Base-by-base conservation (phyloP, 352 stramenopile genomes). In the Blastocystis sp. region DNA sequence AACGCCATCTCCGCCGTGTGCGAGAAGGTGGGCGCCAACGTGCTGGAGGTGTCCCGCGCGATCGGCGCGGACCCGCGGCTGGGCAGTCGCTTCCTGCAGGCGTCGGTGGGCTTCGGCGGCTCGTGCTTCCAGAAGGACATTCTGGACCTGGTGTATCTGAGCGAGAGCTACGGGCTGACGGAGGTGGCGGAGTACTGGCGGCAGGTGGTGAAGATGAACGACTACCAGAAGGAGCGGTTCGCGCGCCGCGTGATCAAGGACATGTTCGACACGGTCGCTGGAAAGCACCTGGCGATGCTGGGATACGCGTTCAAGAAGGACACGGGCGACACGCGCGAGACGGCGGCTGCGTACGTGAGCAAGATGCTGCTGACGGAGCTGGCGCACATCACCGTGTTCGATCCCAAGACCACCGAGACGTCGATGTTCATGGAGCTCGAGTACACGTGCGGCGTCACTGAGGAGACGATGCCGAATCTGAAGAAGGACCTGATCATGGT, bases 301-400 rank as follows among this genome's bases (percentile, higher is more conserved):
- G 97, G 97, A 84, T 98, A 98, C 89, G 96, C 97, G 18, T 99
- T 98, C 90, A 99, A 99, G 92, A 98, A 98, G 88, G 95, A 99
- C 90, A 99, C 97, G 51, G 96, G 96, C 32, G 97, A 99, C 89
- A 96, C 97, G 51, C 93, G 97, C 36, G 97, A 99, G 90, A 98
- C 96, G 0, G 93, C 96, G 4, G 94, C 95, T 0, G 96, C 95
- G 34, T 96, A 97, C 86, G 95, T 99, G 54, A 91, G 96, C 87
- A 96, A 97, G 88, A 93, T 94, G 84, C 90, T 99, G 75, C 87
- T 99, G 0, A 91, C 97, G 53, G 96, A 99, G 88, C 90, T 92
- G 61, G 97, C 97, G 48, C 90, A 93, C 32, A 91, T 99, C 84
- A 91, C 92, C 44, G 93, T 99, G 51, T 99, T 97, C 89, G 97